Percentiles rank a stretch among this genome's conserved stretches.
Evolutionary conservation across 2,329 filamentous ascomycete genomes (phyloP).

Genomic region (Fusarium albidum): DNA sequence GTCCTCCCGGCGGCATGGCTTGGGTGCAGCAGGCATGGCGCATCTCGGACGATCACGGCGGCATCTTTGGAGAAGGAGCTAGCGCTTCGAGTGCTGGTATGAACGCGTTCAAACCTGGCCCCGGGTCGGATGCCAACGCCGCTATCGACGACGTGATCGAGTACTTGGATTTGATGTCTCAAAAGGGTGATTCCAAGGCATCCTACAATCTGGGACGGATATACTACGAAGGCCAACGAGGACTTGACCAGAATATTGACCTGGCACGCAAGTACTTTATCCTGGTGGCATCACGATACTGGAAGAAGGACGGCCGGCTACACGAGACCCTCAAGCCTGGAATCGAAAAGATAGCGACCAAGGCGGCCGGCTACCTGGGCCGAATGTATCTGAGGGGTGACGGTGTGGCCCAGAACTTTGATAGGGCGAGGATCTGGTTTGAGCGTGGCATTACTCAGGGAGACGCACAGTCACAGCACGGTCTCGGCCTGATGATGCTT

Average conservation of each 20-base stretch:
- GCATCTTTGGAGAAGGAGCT: constrained; percentile 94
- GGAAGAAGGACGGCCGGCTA: constrained; percentile 79
- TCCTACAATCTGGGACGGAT: constrained; percentile 86
- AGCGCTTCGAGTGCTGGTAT: constrained; percentile 87
- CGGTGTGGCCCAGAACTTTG: constrained; percentile 80
- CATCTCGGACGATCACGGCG: constrained; percentile 89
- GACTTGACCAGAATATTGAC: constrained; percentile 75
- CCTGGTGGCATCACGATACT: constrained; percentile 80
- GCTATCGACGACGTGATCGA: constrained; percentile 94
- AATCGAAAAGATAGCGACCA: constrained; percentile 81
- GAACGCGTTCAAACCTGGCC: constrained; percentile 77
- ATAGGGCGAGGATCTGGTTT: constrained; percentile 83
- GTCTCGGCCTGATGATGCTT: constrained; percentile 83
- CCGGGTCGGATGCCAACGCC: constrained; percentile 82
- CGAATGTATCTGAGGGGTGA: constrained; percentile 91
- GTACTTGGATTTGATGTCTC: constrained; percentile 88
- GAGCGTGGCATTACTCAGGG: constrained; percentile 77
- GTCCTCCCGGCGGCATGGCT: constrained; percentile 85
- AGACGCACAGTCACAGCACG: constrained; percentile 85
- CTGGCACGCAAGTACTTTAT: constrained; percentile 84
- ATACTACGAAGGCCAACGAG: constrained; percentile 86
- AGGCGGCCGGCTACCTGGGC: constrained; percentile 86
- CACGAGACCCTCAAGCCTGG: constrained; percentile 73
- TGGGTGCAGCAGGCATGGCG: constrained; percentile 82
- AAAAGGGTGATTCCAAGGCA: constrained; percentile 88